Conservation (phyloP, 208 protist species). For the Crithidia acanthocephali region DNA sequence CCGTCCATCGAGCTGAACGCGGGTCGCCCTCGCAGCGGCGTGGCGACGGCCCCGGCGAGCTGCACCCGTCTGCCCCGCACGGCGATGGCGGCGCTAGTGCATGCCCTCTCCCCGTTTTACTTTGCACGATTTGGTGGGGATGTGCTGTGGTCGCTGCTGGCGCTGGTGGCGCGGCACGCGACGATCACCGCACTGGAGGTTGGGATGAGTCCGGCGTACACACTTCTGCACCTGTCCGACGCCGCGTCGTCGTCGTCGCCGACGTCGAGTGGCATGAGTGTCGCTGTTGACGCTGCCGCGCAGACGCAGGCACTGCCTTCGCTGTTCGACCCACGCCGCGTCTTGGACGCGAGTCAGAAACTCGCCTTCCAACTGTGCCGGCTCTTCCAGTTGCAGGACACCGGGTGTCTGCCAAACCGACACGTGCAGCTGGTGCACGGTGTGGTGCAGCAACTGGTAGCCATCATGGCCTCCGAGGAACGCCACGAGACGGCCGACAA, state of each 20-base stretch:
- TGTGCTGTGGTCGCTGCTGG: slow-evolving; percentile 33
- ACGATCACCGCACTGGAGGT: slow-evolving; percentile 36
- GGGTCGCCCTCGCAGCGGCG: slow-evolving; percentile 15
- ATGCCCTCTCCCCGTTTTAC: slow-evolving; percentile 29
- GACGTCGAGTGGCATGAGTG: background rate
- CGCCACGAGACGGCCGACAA: background rate
- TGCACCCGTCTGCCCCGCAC: slow-evolving; percentile 26
- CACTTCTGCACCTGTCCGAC: slow-evolving; percentile 5
- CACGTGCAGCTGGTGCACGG: slow-evolving; percentile 29
- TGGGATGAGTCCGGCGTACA: slow-evolving; percentile 35
- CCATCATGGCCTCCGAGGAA: slow-evolving; percentile 21
- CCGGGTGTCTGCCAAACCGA: slow-evolving; percentile 27
- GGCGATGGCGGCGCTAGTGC: slow-evolving; percentile 24
- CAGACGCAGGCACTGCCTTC: background rate
- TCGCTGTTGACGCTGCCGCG: too few relatives aligned
- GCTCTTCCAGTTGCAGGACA: slow-evolving; percentile 36
- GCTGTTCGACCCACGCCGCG: slow-evolving; percentile 32
- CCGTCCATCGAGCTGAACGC: slow-evolving; percentile 38
- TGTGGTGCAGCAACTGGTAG: slow-evolving; percentile 33
- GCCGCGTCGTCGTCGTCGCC: background rate
- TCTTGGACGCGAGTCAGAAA: slow-evolving; percentile 28
- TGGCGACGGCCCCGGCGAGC: slow-evolving; percentile 20
- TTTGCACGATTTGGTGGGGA: slow-evolving; percentile 33
- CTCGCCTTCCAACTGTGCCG: slow-evolving; percentile 24
- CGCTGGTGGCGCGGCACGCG: slow-evolving; percentile 19